Conservation (phyloP, 192 early-diverging fungal species). For the Globomyces pollinis-pini region DNA sequence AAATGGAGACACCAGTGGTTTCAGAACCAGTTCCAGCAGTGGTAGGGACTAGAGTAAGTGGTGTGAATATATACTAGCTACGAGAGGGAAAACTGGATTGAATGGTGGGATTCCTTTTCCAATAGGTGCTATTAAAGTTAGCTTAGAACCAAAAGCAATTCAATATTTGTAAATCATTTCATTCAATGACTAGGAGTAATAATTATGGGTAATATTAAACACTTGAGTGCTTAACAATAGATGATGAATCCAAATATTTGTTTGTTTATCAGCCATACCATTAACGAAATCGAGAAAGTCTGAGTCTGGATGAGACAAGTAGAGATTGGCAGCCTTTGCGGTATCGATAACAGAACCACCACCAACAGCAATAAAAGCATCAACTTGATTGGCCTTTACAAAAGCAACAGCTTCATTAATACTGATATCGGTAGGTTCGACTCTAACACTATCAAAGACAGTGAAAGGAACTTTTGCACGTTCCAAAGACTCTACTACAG, state of each 20-base stretch:
- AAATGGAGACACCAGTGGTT: slow-evolving; percentile 89
- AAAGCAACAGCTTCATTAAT: slow-evolving; percentile 79
- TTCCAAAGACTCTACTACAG: slow-evolving; percentile 69
- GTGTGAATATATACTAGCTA: slow-evolving; percentile 47
- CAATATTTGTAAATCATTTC: no score
- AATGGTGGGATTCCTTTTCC: slow-evolving; percentile 72
- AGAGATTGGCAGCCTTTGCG: slow-evolving; percentile 85
- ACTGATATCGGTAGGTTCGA: slow-evolving; percentile 76
- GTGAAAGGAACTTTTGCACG: slow-evolving; percentile 57
- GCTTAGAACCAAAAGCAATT: slow-evolving; percentile 11
- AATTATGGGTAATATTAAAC: background rate
- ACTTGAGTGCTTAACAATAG: no score
- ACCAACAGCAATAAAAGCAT: slow-evolving; percentile 84
- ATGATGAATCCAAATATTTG: no score
- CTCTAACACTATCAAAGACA: slow-evolving; percentile 68
- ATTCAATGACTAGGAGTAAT: no score
- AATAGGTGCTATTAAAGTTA: slow-evolving; percentile 68
- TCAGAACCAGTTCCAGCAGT: slow-evolving; percentile 74
- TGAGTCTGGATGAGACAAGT: slow-evolving; percentile 68
- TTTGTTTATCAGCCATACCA: no score
- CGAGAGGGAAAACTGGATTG: slow-evolving; percentile 68
- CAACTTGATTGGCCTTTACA: slow-evolving; percentile 61
- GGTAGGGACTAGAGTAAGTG: slow-evolving; percentile 22
- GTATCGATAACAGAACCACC: slow-evolving; percentile 90
- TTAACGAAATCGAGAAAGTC: slow-evolving; percentile 90